Evolutionary conservation across 768 basidiomycete genomes (phyloP).

Genomic region (Albatrellus ellisii): DNA sequence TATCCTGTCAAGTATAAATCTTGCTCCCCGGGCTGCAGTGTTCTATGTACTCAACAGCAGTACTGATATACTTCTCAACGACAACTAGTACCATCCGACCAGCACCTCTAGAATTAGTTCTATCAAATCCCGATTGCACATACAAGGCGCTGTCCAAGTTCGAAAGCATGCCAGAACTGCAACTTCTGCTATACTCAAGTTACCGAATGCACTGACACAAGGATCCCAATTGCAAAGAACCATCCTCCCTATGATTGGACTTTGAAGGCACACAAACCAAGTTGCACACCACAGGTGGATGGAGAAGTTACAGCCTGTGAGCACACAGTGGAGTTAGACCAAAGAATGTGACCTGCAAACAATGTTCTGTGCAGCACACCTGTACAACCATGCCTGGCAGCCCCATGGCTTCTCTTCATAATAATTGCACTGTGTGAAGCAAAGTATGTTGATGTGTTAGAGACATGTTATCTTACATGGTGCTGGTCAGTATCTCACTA

Average conservation of each 20-base stretch:
- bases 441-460: constrained; percentile 76
- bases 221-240: constrained; percentile 1
- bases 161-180: no score
- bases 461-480: no score
- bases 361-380: constrained; percentile 37
- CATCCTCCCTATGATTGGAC: constrained; percentile 8
- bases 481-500: no score
- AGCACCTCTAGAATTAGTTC: constrained; percentile 42
- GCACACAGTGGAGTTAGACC: not conserved
- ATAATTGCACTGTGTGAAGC: constrained; percentile 87
- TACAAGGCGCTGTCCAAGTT: constrained; percentile 86
- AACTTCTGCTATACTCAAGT: no score
- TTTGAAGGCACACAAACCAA: constrained; percentile 6
- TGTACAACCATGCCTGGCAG: constrained; percentile 80
- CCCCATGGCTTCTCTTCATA: constrained; percentile 99
- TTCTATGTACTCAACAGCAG: constrained; percentile 52
- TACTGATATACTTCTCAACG: constrained; percentile 91
- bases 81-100: constrained; percentile 69
- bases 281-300: constrained; percentile 12
- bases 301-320: constrained; percentile 11
- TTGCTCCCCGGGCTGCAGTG: not conserved
- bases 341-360: no score
- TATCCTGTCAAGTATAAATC: constrained; percentile 16
- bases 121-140: constrained; percentile 83
- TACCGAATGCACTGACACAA: constrained; percentile 27